A percentile compares a stretch with the other conserved stretches of the same genome.
phyloP scores from a whole-genome alignment of 2,329 filamentous ascomycete species.

The Apiospora phragmitis region DNA sequence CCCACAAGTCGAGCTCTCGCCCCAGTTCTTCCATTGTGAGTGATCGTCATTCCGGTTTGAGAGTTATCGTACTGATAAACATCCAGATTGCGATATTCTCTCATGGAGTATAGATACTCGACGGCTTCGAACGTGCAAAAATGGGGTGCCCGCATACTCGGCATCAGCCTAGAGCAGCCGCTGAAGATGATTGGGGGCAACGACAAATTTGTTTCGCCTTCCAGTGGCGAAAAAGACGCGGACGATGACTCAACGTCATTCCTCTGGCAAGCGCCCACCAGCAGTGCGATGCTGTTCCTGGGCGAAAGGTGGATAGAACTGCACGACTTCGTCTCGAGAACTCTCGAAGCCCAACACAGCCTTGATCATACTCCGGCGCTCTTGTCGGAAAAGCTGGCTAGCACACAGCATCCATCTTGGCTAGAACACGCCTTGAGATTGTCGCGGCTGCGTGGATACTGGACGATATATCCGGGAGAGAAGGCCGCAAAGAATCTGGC shows the following conservation, averaged over 20 bases:
- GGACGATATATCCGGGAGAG: constrained; percentile 74
- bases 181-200: constrained; percentile 62
- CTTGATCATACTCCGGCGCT: constrained; percentile 39
- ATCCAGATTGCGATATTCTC: constrained; percentile 69
- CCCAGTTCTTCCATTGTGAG: constrained; percentile 78
- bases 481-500: constrained; percentile 56
- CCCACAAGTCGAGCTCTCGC: constrained; percentile 76
- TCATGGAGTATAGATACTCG: constrained; percentile 79
- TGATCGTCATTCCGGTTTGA: constrained; percentile 8
- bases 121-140: constrained; percentile 40
- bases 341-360: constrained; percentile 48
- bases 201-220: constrained; percentile 49
- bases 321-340: constrained; percentile 73
- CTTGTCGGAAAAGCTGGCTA: constrained; percentile 48
- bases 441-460: constrained; percentile 74
- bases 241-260: constrained; percentile 56
- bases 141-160: constrained; percentile 62
- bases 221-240: constrained; percentile 24
- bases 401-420: constrained; percentile 32
- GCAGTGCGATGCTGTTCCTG: constrained; percentile 79
- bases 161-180: constrained; percentile 79
- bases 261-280: constrained; percentile 82
- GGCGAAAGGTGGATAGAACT: constrained; percentile 86
- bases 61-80: not conserved
- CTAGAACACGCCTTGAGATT: constrained; percentile 71